Conservation (phyloP, 78 protist species). For the Chrysochromulina tobinii region DNA sequence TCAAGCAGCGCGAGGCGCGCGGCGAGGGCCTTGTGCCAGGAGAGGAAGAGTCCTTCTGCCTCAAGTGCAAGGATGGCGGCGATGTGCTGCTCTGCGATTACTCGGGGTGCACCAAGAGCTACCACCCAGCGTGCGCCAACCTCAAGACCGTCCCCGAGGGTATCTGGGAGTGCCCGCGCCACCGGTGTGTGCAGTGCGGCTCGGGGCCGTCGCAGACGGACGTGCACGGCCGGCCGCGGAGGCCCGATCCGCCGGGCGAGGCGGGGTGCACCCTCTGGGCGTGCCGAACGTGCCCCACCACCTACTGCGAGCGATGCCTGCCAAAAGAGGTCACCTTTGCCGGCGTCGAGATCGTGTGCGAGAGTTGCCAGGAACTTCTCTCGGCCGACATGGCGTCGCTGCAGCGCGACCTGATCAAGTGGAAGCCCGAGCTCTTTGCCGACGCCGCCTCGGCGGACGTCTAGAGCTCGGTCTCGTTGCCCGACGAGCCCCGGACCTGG, state of each 20-base stretch:
- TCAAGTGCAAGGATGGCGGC: constrained; percentile 23
- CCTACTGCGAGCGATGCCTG: not conserved
- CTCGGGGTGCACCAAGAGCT: not conserved
- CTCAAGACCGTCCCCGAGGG: not conserved
- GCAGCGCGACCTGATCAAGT: not conserved
- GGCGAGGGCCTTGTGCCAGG: not conserved
- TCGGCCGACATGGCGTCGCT: not conserved
- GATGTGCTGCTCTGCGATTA: constrained; percentile 1
- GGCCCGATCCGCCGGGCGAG: not conserved
- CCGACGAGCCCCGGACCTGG: too few relatives aligned
- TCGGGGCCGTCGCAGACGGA: not conserved
- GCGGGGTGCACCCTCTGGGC: not conserved
- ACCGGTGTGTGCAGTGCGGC: not conserved
- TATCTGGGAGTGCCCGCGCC: constrained; percentile 3
- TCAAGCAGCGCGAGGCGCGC: not conserved
- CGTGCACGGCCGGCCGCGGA: not conserved
- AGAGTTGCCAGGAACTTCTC: not conserved
- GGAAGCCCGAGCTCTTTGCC: not conserved
- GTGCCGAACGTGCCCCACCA: not conserved
- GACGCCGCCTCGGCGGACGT: too few relatives aligned
- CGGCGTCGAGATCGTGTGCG: not conserved
- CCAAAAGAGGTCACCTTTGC: not conserved
- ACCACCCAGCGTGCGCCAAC: not conserved
- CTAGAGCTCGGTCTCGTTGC: too few relatives aligned
- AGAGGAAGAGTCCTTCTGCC: not conserved